Conservation (phyloP, 805 yeast genomes). For the Starmerella riodocensis region DNA sequence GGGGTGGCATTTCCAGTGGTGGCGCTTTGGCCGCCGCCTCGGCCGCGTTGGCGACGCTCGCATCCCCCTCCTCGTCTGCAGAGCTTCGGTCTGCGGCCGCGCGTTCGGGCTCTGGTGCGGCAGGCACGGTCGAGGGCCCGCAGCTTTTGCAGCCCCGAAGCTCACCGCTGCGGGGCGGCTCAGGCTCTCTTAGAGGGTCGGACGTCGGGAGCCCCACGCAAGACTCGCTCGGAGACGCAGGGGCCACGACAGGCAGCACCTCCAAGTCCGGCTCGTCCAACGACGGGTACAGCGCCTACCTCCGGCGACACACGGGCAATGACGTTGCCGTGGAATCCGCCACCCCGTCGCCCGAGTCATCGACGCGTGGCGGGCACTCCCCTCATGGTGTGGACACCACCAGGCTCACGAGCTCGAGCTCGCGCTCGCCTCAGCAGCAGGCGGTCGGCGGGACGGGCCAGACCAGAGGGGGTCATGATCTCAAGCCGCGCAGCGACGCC, state of each 20-base stretch:
- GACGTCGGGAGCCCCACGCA: too few relatives aligned
- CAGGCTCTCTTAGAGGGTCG: too few relatives aligned
- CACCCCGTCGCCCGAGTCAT: constrained; percentile 13
- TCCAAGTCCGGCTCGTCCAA: neutral
- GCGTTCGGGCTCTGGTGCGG: constrained; percentile 4
- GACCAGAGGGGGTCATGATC: too few relatives aligned
- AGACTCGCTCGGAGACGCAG: too few relatives aligned
- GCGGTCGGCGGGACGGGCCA: too few relatives aligned
- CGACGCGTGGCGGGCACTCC: neutral
- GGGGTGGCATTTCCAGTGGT: neutral
- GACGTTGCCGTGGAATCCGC: constrained; percentile 26
- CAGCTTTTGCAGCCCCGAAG: too few relatives aligned
- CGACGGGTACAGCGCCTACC: constrained; percentile 4
- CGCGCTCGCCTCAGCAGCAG: too few relatives aligned
- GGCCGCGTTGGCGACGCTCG: neutral
- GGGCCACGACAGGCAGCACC: neutral
- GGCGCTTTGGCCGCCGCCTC: too few relatives aligned
- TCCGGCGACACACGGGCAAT: constrained; percentile 8
- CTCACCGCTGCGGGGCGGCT: too few relatives aligned
- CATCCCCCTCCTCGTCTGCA: neutral
- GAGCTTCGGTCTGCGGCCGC: too few relatives aligned
- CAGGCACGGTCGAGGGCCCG: constrained; percentile 21
- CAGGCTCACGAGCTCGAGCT: neutral
- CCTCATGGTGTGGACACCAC: neutral
- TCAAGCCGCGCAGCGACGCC: constrained; percentile 1